Conservation (phyloP, 225 moss, liverwort and hornwort species). For the Ulota crispa region DNA sequence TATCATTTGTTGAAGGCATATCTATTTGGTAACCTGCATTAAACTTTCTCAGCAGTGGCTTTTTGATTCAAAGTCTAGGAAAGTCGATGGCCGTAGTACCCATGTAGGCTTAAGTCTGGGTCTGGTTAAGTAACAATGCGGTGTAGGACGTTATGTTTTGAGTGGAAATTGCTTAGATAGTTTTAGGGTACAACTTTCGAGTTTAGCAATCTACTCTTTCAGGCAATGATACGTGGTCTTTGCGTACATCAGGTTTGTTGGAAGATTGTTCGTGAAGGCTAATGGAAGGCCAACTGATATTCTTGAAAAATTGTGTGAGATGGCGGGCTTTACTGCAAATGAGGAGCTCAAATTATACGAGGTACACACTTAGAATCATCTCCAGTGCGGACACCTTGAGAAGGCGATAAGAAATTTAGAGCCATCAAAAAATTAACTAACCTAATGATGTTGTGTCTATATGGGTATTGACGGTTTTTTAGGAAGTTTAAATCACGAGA, state of each 20-base stretch:
- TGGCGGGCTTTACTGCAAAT: slow-evolving; percentile 55
- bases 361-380: slow-evolving; percentile 43
- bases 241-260: slow-evolving; percentile 64
- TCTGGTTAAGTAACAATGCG: background rate
- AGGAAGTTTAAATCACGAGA: background rate
- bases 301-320: slow-evolving; percentile 61
- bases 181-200: background rate
- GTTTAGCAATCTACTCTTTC: background rate
- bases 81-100: background rate
- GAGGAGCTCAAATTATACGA: slow-evolving; percentile 57
- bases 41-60: background rate
- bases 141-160: background rate
- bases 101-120: background rate
- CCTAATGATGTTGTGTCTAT: too few relatives aligned
- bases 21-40: background rate
- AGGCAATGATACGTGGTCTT: background rate
- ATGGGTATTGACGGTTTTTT: slow-evolving; percentile 2
- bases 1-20: background rate
- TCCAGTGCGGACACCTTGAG: too few relatives aligned
- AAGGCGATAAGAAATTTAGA: too few relatives aligned
- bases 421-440: too few relatives aligned
- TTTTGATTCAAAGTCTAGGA: slow-evolving; percentile 2
- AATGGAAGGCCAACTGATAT: slow-evolving; percentile 55
- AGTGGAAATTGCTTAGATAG: background rate
- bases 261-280: slow-evolving; percentile 49